Evolutionary conservation across 179 eudicot genomes (phyloP).

Genomic region (Beta corolliflora): DNA sequence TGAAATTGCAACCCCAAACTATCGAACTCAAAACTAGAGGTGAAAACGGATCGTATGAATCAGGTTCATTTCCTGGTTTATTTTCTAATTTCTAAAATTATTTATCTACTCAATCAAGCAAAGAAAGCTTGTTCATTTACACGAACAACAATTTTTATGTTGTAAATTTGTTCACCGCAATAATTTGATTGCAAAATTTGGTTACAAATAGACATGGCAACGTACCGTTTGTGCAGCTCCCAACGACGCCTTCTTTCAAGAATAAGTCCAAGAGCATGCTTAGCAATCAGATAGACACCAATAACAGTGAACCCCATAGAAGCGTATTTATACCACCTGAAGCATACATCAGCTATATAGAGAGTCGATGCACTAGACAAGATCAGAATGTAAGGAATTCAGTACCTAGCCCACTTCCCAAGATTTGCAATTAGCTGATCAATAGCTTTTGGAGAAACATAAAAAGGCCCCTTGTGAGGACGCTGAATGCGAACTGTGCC

Average conservation of each 20-base stretch:
- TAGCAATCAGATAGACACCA: constrained; percentile 77
- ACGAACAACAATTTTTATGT: background rate
- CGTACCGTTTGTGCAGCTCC: constrained; percentile 83
- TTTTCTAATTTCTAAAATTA: background rate
- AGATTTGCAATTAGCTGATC: constrained; percentile 94
- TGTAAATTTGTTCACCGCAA: background rate
- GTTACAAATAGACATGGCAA: background rate
- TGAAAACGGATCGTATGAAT: too few relatives aligned
- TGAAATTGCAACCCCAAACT: too few relatives aligned
- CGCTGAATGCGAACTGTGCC: constrained; percentile 85
- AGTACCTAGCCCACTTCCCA: constrained; percentile 94
- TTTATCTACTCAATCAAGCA: background rate
- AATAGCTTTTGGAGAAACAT: constrained; percentile 76
- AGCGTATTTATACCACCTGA: constrained; percentile 87
- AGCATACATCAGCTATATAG: constrained; percentile 16
- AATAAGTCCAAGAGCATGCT: constrained; percentile 69
- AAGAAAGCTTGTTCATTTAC: background rate
- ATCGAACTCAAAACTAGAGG: too few relatives aligned
- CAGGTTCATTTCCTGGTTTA: too few relatives aligned
- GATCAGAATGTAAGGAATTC: background rate
- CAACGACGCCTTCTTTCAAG: constrained; percentile 89
- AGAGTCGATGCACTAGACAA: background rate
- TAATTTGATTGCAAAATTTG: background rate
- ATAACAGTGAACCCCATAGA: constrained; percentile 78
- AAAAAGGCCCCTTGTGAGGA: constrained; percentile 93